Evolutionary conservation across 2,329 filamentous ascomycete genomes (phyloP).

Genomic region (Cordyceps farinosa): DNA sequence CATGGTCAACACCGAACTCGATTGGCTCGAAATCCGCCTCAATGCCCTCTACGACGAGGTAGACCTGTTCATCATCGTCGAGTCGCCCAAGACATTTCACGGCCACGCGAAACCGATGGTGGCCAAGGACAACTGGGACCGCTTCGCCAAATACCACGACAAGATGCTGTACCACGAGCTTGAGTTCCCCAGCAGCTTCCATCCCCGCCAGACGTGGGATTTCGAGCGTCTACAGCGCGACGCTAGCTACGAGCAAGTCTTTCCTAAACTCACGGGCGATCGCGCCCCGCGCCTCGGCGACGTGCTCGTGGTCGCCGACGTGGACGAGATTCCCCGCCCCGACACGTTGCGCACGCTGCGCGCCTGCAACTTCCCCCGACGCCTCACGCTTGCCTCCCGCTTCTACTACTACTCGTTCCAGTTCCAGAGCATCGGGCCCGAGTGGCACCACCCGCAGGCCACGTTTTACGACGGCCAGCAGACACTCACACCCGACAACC

Average conservation of each 20-base stretch:
- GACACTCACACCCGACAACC: constrained; percentile 52
- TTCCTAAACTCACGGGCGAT: constrained; percentile 44
- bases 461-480: constrained; percentile 44
- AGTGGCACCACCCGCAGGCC: constrained; percentile 58
- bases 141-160: constrained; percentile 49
- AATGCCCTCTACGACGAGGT: constrained; percentile 54
- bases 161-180: constrained; percentile 61
- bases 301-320: constrained; percentile 56
- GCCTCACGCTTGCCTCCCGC: constrained; percentile 47
- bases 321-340: constrained; percentile 58
- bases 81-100: constrained; percentile 58
- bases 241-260: constrained; percentile 54
- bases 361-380: constrained; percentile 50
- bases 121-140: constrained; percentile 49
- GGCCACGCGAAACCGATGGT: constrained; percentile 51
- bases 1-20: constrained; percentile 60
- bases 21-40: constrained; percentile 63
- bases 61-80: constrained; percentile 64
- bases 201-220: constrained; percentile 42
- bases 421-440: constrained; percentile 38
- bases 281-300: constrained; percentile 46
- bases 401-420: constrained; percentile 60
- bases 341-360: constrained; percentile 46
- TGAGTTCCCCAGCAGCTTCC: constrained; percentile 40
- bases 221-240: constrained; percentile 52